Evolutionary conservation across 495 filamentous ascomycete genomes (phyloP), one percentile per base, ranked within the genome.

Genomic region (Podospora australis): DNA sequence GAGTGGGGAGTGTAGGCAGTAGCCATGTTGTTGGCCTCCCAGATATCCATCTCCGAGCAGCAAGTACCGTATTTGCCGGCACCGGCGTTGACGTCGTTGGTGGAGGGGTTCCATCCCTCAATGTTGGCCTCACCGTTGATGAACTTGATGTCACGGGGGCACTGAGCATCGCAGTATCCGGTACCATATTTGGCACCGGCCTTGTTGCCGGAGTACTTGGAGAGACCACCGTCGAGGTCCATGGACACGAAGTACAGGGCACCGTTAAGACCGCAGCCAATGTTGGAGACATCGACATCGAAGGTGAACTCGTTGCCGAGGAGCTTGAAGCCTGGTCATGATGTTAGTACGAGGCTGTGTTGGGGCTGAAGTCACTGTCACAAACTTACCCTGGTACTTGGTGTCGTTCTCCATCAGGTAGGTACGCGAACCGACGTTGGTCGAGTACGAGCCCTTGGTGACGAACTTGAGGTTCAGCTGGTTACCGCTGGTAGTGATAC

Each of bases 11-110:
- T 85, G 52, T 74, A 66, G 23, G 79, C 79, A 28, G 76, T 79
- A 8, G 81, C 72, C 61, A 78, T 70, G 22, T 72, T 74, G 73
- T 88, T 88, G 54, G 83, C 81, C 62, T 86, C 82, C 79, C 82
- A 84, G 63, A 87, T 73, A 56, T 87, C 83, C 70, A 87, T 80
- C 66, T 87, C 84, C 4, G 78, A 75, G 66, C 84, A 88, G 77
- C 84, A 88, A 50, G 78, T 73, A 51, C 83, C 83, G 51, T 79
- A 73, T 29, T 67, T 60, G 42, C 81, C 82, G 19, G 70, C 49
- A 35, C 82, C 82, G 29, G 78, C 70, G 64, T 83, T 84, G 45
- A 54, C 39, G 60, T 84, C 77, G 65, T 73, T 82, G 49, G 59
- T 49, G n/a, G 79, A 82, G 10, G 72, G 60, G 39, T 53, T 32